phyloP scores from a whole-genome alignment of 2,329 filamentous ascomycete species.

The Madurella mycetomatis region DNA sequence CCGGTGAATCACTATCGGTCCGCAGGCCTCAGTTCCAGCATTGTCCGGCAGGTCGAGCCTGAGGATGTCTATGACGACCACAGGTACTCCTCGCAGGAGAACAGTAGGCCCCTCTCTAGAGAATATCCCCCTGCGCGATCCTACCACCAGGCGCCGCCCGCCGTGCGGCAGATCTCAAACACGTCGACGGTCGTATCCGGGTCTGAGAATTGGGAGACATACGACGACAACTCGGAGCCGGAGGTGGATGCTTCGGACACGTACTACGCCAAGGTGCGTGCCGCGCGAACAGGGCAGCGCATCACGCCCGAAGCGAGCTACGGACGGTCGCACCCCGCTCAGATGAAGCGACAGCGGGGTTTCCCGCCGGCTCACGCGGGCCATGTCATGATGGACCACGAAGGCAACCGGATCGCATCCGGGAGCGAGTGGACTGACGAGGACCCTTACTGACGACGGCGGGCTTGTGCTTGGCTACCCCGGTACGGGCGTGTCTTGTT shows the following conservation, averaged over 20 bases:
- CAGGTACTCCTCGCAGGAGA: conserved; percentile 24
- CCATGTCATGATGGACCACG: conserved; percentile 49
- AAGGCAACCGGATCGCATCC: conserved; percentile 59
- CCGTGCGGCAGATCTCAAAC: conserved; percentile 62
- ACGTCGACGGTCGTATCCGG: conserved; percentile 74
- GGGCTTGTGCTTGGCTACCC: too few relatives aligned
- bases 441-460: conserved; percentile 46
- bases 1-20: conserved; percentile 46
- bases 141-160: conserved; percentile 37
- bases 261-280: conserved; percentile 75
- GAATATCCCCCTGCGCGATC: conserved; percentile 42
- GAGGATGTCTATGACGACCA: conserved; percentile 82
- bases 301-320: conserved; percentile 48
- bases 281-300: conserved; percentile 53
- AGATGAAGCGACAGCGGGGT: conserved; percentile 51
- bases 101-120: conserved; percentile 34
- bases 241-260: conserved; percentile 71
- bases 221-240: conserved; percentile 76
- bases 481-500: background rate
- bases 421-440: conserved; percentile 66
- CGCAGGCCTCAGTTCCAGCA: conserved; percentile 47
- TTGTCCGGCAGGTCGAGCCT: conserved; percentile 59
- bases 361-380: conserved; percentile 47
- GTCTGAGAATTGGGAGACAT: conserved; percentile 97
- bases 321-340: conserved; percentile 36